Conservation (phyloP, 2,329 filamentous ascomycete genomes). For the Apiospora pterosperma region DNA sequence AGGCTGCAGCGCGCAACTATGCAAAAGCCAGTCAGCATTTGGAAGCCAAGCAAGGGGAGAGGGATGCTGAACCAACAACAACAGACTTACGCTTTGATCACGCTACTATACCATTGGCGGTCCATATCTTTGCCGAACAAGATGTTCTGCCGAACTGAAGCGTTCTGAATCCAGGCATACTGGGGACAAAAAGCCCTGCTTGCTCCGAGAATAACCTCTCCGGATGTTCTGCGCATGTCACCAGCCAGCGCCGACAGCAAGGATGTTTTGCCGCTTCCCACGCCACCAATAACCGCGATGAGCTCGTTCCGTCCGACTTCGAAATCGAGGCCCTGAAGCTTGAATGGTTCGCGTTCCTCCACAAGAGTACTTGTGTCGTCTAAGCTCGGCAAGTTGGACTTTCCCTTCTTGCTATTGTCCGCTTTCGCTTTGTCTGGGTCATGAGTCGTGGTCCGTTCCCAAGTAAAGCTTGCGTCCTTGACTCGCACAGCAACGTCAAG, state of each 20-base stretch:
- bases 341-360: constrained; percentile 65
- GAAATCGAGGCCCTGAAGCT: constrained; percentile 66
- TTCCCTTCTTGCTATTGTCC: constrained; percentile 42
- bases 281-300: constrained; percentile 81
- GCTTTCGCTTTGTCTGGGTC: constrained; percentile 45
- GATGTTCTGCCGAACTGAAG: constrained; percentile 84
- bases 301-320: constrained; percentile 71
- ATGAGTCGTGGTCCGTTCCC: constrained; percentile 67
- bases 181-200: constrained; percentile 89
- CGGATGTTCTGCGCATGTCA: constrained; percentile 83
- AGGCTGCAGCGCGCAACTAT: constrained; percentile 71
- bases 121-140: constrained; percentile 80
- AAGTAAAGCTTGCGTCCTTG: constrained; percentile 75
- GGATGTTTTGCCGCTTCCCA: constrained; percentile 87
- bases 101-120: constrained; percentile 73
- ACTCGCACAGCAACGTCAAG: constrained; percentile 70
- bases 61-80: too few species aligned
- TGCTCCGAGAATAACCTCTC: constrained; percentile 72
- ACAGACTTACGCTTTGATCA: constrained; percentile 67
- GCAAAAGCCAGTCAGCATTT: neutral
- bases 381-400: constrained; percentile 31
- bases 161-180: constrained; percentile 97
- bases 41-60: neutral
- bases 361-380: constrained; percentile 53
- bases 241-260: constrained; percentile 85